Base-by-base conservation (phyloP, 2,329 filamentous ascomycete species). In the Exophiala alcalophila region DNA sequence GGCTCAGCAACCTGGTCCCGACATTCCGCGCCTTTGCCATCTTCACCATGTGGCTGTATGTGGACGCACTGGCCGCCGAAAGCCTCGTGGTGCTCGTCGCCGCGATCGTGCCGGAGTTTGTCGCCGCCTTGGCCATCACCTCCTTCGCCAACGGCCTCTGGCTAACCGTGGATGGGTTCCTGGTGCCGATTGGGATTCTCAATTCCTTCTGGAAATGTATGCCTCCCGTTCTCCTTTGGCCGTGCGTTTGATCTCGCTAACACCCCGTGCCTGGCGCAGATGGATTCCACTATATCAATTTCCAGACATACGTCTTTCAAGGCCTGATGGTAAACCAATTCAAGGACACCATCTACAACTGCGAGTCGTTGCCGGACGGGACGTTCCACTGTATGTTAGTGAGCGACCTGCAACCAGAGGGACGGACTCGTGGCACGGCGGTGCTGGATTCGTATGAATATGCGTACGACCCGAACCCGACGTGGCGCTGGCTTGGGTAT, bases 261-360 rank as follows among this genome's bases (percentile, higher is more conserved):
- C 21, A 32, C 18, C 19, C 4, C 5, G 12, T 10, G 7, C 11
- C 19, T 14, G 9, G 12, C 11, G 8, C 28, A 50, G 45, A 94
- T 57, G 85, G 84, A 4, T 92, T 92, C 57, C 84, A 90, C 60
- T 94, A 90, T 63, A 90, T 90, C 59, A 85, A 94, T 61, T 94
- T 94, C 59, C 36, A 72, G 66, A 70, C 73, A 28, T 94, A 90
- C 56, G 87, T 94, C 3, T 94, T 94, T 61, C 80, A 91, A 59
- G 87, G 86, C 10, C 92, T 94, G 87, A 92, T 94, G 86, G 81
- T 91, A 39, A 94, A 92, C 58, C 86, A 94, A 66, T 92, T 94
- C 61, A 68, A 69, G 1, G 52, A 75, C 12, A 71, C 85, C 10
- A 73, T 68, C 3, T 94, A 86, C 61, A 61, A 65, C 3, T 91